Conservation (phyloP, 140 eudicot species). For the Ambrosia hybrid region DNA sequence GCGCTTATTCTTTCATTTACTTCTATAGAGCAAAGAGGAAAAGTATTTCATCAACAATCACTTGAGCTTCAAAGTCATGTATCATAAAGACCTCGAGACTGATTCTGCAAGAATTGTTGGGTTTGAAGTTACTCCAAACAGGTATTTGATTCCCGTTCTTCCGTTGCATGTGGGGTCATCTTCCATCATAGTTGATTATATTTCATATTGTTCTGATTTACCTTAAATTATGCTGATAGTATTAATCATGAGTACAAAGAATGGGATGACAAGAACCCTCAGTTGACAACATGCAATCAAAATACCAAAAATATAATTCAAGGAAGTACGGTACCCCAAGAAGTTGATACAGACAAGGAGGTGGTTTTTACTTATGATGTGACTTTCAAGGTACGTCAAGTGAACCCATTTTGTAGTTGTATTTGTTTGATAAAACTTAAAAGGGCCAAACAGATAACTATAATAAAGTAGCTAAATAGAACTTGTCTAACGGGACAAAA, state of each 20-base stretch:
- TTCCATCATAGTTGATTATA: neutral
- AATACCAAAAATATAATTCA: conserved; percentile 65
- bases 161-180: neutral
- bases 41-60: conserved; percentile 84
- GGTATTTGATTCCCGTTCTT: conserved; percentile 38
- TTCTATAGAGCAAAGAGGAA: conserved; percentile 70
- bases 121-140: conserved; percentile 91
- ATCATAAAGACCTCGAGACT: conserved; percentile 70
- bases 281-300: conserved; percentile 72
- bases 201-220: conserved; percentile 3
- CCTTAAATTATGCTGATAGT: conserved; percentile 40
- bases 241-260: conserved; percentile 81
- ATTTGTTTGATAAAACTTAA: neutral
- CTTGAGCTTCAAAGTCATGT: conserved; percentile 92
- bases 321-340: conserved; percentile 79
- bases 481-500: too few species aligned
- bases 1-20: conserved; percentile 12
- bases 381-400: conserved; percentile 59
- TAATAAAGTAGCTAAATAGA: neutral
- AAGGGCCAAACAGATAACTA: neutral
- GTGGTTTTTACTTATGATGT: conserved; percentile 76
- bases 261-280: conserved; percentile 80
- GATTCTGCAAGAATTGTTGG: conserved; percentile 89
- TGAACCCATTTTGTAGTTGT: neutral
- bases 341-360: conserved; percentile 70